Conservation (phyloP, 2,329 filamentous ascomycete species). For the Apiospora malaysiana region DNA sequence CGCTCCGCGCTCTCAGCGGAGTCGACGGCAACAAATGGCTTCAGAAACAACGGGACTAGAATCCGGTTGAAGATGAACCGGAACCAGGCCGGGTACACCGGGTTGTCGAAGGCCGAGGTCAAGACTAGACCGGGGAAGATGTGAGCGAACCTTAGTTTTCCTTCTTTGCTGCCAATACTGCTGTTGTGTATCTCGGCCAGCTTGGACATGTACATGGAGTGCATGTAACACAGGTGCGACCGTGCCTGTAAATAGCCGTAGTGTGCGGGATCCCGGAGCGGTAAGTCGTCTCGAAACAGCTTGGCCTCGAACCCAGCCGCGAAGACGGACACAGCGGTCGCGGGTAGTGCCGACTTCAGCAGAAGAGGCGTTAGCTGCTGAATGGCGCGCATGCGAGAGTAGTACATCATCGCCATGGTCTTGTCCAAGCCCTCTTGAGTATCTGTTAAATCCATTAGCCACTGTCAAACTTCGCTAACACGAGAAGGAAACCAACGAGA, state of each 20-base stretch:
- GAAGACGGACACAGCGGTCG: conserved; percentile 18
- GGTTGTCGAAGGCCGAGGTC: conserved; percentile 5
- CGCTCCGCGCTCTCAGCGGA: conserved; percentile 16
- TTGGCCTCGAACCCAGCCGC: conserved; percentile 15
- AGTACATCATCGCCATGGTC: conserved; percentile 38
- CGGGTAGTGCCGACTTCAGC: not conserved
- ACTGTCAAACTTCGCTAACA: not conserved
- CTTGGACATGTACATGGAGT: conserved; percentile 12
- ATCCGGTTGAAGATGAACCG: conserved; percentile 31
- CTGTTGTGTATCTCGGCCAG: conserved; percentile 11
- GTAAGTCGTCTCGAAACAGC: conserved; percentile 20
- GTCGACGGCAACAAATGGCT: not conserved
- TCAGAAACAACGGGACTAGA: conserved; percentile 12
- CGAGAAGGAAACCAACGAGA: too few relatives aligned
- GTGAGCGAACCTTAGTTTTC: conserved; percentile 11
- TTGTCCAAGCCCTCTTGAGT: conserved; percentile 39
- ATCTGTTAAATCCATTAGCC: conserved; percentile 28
- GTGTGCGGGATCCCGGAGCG: not conserved
- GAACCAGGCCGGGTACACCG: conserved; percentile 22
- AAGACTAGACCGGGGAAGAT: conserved; percentile 21
- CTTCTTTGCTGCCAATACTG: too few relatives aligned
- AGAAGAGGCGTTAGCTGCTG: conserved; percentile 37
- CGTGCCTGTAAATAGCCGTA: not conserved
- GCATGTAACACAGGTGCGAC: conserved; percentile 24
- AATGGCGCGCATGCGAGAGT: conserved; percentile 39